A percentile compares a stretch with the other conserved stretches of the same genome.
Conservation (phyloP, 768 basidiomycete species). For the Lactifluus piperatus region DNA sequence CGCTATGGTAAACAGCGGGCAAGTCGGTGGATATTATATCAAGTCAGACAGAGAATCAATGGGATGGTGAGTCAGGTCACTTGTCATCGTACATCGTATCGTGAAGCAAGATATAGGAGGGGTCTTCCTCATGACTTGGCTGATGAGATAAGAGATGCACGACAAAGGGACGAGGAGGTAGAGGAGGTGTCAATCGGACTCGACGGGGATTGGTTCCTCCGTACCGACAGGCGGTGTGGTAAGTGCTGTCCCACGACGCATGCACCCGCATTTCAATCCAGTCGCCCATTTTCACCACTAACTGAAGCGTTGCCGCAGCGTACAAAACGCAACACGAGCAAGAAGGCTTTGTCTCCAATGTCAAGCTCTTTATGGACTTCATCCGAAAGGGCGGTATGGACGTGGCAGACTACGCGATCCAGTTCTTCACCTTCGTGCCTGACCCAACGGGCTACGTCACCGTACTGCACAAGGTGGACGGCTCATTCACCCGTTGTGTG, state of each 20-base stretch:
- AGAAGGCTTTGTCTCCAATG: not conserved
- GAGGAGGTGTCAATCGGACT: conserved; percentile 5
- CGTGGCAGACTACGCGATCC: conserved; percentile 1
- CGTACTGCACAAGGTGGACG: conserved; percentile 1
- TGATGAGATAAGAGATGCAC: not conserved
- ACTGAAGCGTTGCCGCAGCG: not conserved
- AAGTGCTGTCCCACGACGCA: not conserved
- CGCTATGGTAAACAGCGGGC: not conserved
- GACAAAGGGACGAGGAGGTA: conserved; percentile 1
- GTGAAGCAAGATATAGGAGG: not conserved
- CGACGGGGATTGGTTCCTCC: conserved; percentile 15
- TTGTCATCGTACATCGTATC: not conserved
- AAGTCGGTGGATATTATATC: conserved; percentile 1
- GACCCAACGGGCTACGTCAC: conserved; percentile 3
- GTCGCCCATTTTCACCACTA: not conserved
- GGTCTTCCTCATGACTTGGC: conserved; percentile 10
- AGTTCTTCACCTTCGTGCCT: conserved; percentile 7
- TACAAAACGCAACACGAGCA: conserved; percentile 4
- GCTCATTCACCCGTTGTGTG: not conserved
- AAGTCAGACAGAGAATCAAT: not conserved
- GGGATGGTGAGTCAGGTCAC: conserved; percentile 7
- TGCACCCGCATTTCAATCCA: not conserved
- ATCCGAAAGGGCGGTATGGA: not conserved
- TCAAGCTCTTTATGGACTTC: conserved; percentile 2
- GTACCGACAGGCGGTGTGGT: conserved; percentile 5